A percentile compares a stretch with the other conserved stretches of the same genome.
Conservation (phyloP, 1,139 yeast genomes). For the Saccharomyces hybrid region DNA sequence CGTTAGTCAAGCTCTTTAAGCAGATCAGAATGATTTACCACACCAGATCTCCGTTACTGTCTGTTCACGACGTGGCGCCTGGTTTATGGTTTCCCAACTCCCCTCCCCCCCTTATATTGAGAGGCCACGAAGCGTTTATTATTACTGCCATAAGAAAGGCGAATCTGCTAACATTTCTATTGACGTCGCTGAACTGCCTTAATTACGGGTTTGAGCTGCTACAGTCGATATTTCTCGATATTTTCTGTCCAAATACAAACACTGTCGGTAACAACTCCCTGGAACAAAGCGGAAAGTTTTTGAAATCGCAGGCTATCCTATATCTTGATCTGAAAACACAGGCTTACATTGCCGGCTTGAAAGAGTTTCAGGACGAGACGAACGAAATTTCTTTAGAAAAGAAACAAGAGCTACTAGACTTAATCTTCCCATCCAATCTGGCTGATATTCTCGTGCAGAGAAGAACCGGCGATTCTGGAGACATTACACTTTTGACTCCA, state of each 20-base stretch:
- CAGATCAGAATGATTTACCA: slow-evolving; percentile 60
- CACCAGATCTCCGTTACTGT: slow-evolving; percentile 58
- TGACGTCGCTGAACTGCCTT: slow-evolving; percentile 75
- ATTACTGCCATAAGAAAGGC: slow-evolving; percentile 70
- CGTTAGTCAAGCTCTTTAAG: slow-evolving; percentile 66
- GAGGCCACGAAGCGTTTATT: slow-evolving; percentile 51
- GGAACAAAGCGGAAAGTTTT: slow-evolving; percentile 40
- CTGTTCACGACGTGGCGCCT: slow-evolving; percentile 42
- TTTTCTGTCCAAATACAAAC: slow-evolving; percentile 59
- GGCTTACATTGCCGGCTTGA: slow-evolving; percentile 84
- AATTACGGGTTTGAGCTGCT: slow-evolving; percentile 84
- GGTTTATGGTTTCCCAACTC: slow-evolving; percentile 64
- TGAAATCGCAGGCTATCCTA: slow-evolving; percentile 73
- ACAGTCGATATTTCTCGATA: slow-evolving; percentile 74
- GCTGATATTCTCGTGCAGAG: slow-evolving; percentile 46
- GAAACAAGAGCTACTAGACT: slow-evolving; percentile 62
- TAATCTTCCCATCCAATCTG: slow-evolving; percentile 64
- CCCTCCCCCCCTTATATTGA: slow-evolving; percentile 49
- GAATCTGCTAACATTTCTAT: slow-evolving; percentile 76
- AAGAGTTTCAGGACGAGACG: slow-evolving; percentile 50
- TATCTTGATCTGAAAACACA: slow-evolving; percentile 88
- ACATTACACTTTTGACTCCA: slow-evolving; percentile 17
- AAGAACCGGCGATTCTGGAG: slow-evolving; percentile 36
- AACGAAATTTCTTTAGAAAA: slow-evolving; percentile 29
- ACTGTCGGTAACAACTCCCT: slow-evolving; percentile 5